Base-by-base conservation (phyloP, 345 rosid species). In the Hypericum androsaemum region DNA sequence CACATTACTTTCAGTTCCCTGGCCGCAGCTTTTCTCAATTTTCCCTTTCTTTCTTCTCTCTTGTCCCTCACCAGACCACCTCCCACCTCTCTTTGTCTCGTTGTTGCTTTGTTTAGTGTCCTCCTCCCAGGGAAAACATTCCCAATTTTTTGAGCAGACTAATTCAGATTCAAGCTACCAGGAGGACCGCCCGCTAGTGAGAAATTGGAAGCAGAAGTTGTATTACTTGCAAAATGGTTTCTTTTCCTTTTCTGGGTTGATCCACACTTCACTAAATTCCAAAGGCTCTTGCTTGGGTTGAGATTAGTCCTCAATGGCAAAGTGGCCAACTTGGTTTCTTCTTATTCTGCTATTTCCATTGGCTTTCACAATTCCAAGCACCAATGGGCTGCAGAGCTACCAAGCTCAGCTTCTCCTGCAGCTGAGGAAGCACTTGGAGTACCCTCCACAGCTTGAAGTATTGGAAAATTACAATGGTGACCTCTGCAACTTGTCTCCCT, bases 391-490 rank as follows among this genome's bases (percentile, higher is more conserved):
- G 39, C 94, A 80, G 37, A 48, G 65, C 67, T 69, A 82, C 55
- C 88, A 88, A 62, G 60, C 68, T 39, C 94, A 80, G 46, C 79
- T 75, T 53, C 64, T 92, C 39, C 71, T 74, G 41, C 98, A 88
- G 71, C 51, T 92, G 41, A 78, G 86, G 73, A 88, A 77, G 66
- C 95, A 92, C 61, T 70, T 92, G 45, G 94, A 88, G 77, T 81
- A 75, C 68, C 98, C 98, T 43, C 59, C 80, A 54, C 65, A 69
- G 38, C 57, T 92, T 44, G 81, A 81, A 46, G 50, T 72, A 56
- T 77, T 83, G 83, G 82, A 55, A 37, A 77, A 53, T 67, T 77
- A 83, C 78, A 62, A 54, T 47, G 89, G 84, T 43, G 94, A 83
- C 62, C 64, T 81, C 32, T 92, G 98, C 75, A 60, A 56, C 64